Conservation (phyloP, 805 yeast species). For the Saccharomycopsis sp. region DNA sequence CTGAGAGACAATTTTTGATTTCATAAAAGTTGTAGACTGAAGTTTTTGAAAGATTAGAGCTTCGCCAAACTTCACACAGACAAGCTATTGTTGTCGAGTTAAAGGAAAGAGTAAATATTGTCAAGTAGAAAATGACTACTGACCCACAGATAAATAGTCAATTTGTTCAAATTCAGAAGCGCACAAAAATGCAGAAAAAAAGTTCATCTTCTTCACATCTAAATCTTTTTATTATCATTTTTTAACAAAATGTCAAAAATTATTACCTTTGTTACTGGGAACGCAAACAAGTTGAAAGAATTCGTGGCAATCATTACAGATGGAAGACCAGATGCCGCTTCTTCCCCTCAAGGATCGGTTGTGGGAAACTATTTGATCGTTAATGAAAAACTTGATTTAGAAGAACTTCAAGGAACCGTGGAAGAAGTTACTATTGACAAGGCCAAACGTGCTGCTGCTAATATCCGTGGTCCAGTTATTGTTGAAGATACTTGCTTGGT, state of each 20-base stretch:
- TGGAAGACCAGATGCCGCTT: constrained; percentile 21
- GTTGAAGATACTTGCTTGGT: constrained; percentile 94
- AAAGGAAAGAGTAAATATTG: no score
- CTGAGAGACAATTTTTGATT: no score
- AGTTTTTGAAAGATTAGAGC: no score
- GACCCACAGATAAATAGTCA: no score
- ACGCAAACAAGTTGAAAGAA: constrained; percentile 77
- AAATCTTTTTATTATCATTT: neutral
- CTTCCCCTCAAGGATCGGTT: constrained; percentile 20
- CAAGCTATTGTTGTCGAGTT: no score
- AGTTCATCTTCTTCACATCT: no score
- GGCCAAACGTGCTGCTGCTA: constrained; percentile 59
- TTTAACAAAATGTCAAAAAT: neutral
- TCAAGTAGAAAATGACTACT: no score
- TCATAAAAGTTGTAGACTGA: no score
- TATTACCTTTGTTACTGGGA: constrained; percentile 65
- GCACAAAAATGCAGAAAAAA: no score
- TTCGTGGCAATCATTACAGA: constrained; percentile 63
- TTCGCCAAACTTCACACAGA: no score
- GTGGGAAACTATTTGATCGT: constrained; percentile 44
- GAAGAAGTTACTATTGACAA: constrained; percentile 75
- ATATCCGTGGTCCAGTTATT: constrained; percentile 67
- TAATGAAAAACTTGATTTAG: constrained; percentile 67
- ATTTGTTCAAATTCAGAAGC: no score
- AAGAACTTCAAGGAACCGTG: constrained; percentile 84